Conservation (phyloP, 345 rosid species). For the Xanthoceras sorbifolium region DNA sequence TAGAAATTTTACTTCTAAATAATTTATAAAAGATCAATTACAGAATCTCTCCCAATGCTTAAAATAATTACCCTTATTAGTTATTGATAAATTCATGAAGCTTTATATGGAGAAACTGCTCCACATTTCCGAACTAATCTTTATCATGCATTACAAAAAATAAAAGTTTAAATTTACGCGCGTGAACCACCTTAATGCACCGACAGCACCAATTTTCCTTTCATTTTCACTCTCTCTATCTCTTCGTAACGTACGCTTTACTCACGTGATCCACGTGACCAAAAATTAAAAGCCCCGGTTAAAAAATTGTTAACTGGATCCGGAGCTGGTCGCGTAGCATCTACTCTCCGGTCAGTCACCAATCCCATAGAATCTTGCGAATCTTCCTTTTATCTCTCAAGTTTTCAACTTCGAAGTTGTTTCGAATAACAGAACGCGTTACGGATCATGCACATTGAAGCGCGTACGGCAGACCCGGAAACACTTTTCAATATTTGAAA, state of each 20-base stretch:
- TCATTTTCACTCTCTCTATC: neutral
- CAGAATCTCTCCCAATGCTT: too few species aligned
- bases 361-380: neutral
- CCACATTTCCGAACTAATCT: too few species aligned
- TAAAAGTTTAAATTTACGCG: neutral
- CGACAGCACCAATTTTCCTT: neutral
- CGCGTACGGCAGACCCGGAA: neutral
- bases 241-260: conserved; percentile 21
- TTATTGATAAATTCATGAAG: too few species aligned
- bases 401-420: neutral
- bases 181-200: neutral
- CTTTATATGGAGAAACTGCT: too few species aligned
- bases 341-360: neutral
- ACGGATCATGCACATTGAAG: accelerated
- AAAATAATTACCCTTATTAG: too few species aligned
- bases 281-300: too few species aligned
- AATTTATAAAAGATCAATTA: too few species aligned
- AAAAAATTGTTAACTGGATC: neutral
- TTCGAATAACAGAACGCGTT: conserved; percentile 20
- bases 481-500: neutral
- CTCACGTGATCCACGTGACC: conserved; percentile 38
- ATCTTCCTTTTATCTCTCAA: neutral
- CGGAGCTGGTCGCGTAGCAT: neutral
- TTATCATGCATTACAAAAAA: too few species aligned
- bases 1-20: too few species aligned